Percentiles rank a stretch among this genome's conserved stretches.
Conservation (phyloP, 805 yeast genomes). For the Myxozyma melibiosi region DNA sequence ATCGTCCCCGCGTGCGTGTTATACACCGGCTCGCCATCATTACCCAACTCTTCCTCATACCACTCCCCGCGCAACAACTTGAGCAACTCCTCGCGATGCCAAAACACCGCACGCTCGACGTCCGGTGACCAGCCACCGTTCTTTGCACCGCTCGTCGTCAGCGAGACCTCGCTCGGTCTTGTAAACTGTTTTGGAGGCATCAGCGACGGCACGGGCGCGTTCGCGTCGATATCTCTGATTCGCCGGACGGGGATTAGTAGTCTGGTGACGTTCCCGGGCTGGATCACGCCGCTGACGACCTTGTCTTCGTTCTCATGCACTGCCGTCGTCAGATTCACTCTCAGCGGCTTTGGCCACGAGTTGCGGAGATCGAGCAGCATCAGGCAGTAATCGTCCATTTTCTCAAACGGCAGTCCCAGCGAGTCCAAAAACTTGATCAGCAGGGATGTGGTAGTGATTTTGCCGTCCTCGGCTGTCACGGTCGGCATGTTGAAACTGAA, state of each 20-base stretch:
- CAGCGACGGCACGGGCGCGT: slow-evolving; percentile 19
- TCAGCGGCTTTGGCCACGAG: slow-evolving; percentile 63
- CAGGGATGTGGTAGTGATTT: slow-evolving; percentile 15
- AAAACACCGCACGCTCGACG: slow-evolving; percentile 56
- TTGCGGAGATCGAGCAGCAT: slow-evolving; percentile 77
- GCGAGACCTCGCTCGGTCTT: not conserved
- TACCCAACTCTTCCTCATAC: slow-evolving; percentile 41
- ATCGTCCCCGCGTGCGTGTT: slow-evolving; percentile 52
- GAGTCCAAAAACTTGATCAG: slow-evolving; percentile 20
- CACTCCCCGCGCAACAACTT: slow-evolving; percentile 65
- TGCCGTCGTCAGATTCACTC: slow-evolving; percentile 36
- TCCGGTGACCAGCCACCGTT: slow-evolving; percentile 12
- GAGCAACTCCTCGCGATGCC: slow-evolving; percentile 75
- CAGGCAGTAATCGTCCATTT: slow-evolving; percentile 58
- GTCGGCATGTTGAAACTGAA: slow-evolving; percentile 27
- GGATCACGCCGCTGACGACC: slow-evolving; percentile 39
- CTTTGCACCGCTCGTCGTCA: not conserved
- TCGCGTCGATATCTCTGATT: slow-evolving; percentile 30
- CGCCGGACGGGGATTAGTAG: slow-evolving; percentile 71
- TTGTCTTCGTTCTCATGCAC: not conserved
- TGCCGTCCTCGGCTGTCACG: not conserved
- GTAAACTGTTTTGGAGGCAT: slow-evolving; percentile 29
- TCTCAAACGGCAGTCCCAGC: slow-evolving; percentile 37
- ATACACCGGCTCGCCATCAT: not conserved
- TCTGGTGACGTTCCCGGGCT: slow-evolving; percentile 55